phyloP scores from a whole-genome alignment of 352 stramenopile species.

The Saprolegnia parasitica region DNA sequence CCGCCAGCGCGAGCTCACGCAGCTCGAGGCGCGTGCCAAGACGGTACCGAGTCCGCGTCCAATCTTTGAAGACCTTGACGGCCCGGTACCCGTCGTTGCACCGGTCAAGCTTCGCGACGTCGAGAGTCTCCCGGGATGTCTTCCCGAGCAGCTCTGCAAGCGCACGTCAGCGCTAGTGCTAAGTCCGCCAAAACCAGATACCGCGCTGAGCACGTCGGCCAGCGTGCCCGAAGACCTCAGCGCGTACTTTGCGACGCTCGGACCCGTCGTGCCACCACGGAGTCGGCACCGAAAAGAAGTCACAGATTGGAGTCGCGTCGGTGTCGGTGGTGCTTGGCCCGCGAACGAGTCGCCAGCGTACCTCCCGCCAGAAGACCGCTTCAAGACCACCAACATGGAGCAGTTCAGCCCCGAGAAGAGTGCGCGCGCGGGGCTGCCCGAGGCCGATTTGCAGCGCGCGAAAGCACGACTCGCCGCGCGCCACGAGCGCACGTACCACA shows the following conservation, averaged over 20 bases:
- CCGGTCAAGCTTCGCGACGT: neutral
- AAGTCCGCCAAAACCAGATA: conserved; percentile 27
- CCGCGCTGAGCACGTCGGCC: conserved; percentile 28
- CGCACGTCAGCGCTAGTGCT: neutral
- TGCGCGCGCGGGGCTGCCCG: conserved; percentile 37
- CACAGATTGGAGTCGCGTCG: conserved; percentile 78
- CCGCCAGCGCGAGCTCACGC: conserved; percentile 52
- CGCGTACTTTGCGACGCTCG: conserved; percentile 32
- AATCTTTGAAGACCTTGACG: conserved; percentile 18
- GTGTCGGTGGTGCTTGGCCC: conserved; percentile 58
- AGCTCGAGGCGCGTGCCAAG: conserved; percentile 51
- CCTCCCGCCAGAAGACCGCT: conserved; percentile 41
- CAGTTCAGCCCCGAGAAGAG: conserved; percentile 47
- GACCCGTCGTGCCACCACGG: conserved; percentile 29
- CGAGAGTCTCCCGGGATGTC: conserved; percentile 3
- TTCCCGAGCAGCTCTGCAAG: conserved; percentile 22
- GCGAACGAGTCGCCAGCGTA: conserved; percentile 44
- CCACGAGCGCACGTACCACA: conserved; percentile 41
- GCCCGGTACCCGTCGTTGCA: neutral
- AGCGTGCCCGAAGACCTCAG: conserved; percentile 11
- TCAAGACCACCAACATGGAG: conserved; percentile 46
- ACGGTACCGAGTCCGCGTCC: conserved; percentile 43
- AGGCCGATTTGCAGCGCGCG: conserved; percentile 41
- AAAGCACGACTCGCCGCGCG: conserved; percentile 36
- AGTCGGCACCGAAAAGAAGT: conserved; percentile 43